Evolutionary conservation across 2,329 filamentous ascomycete species (phyloP).

Genomic region (Aspergillus ruber): DNA sequence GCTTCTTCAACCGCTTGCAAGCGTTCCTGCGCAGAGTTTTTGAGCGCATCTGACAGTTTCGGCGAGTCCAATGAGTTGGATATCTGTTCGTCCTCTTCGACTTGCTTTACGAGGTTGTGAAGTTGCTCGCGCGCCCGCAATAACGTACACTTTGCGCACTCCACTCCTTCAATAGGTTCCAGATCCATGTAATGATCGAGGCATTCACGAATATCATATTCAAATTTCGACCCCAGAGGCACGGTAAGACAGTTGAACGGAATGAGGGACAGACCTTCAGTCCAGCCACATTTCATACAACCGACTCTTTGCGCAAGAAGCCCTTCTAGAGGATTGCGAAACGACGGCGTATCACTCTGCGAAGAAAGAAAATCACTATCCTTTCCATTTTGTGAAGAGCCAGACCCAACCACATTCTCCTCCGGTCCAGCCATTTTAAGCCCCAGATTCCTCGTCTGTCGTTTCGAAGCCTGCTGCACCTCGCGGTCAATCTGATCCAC

Average conservation of each 20-base stretch:
- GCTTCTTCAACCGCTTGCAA: conserved; percentile 63
- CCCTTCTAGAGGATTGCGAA: conserved; percentile 77
- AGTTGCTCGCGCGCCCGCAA: conserved; percentile 51
- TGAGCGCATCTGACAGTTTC: conserved; percentile 31
- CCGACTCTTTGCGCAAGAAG: conserved; percentile 81
- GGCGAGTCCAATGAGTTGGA: conserved; percentile 17
- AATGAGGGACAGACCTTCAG: conserved; percentile 80
- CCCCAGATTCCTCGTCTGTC: conserved; percentile 38
- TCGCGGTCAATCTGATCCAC: conserved; percentile 80
- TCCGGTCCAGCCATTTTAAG: conserved; percentile 32
- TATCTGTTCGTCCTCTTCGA: conserved; percentile 33
- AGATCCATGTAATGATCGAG: conserved; percentile 78
- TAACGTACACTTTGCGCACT: conserved; percentile 87
- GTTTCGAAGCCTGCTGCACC: conserved; percentile 48
- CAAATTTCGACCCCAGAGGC: conserved; percentile 60
- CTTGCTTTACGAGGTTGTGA: conserved; percentile 38
- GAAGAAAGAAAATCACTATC: conserved; percentile 10
- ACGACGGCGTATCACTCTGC: conserved; percentile 16
- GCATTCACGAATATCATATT: conserved; percentile 69
- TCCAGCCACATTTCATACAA: conserved; percentile 77
- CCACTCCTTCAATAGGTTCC: conserved; percentile 80
- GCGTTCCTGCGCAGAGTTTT: conserved; percentile 42
- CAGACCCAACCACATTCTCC: conserved; percentile 26
- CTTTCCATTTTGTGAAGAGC: conserved; percentile 5
- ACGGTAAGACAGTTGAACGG: conserved; percentile 92